Conservation (phyloP, 1,284 basidiomycete species). For the Sporisorium graminicola region DNA sequence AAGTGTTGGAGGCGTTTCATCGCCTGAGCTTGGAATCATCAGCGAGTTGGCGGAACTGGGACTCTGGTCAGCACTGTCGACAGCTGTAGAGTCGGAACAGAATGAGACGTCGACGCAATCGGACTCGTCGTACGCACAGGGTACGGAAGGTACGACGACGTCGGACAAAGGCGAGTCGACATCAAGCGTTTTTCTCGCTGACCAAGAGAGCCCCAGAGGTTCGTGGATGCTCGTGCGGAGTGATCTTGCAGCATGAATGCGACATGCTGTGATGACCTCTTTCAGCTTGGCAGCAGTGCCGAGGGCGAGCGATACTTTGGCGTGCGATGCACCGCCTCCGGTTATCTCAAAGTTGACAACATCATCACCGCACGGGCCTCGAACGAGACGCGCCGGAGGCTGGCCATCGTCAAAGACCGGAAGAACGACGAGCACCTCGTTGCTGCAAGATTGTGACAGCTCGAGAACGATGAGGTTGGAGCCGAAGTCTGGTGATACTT, state of each 20-base stretch:
- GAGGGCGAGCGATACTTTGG: constrained; percentile 24
- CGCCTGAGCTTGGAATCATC: not conserved
- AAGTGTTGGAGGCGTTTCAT: not conserved
- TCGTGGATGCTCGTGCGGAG: constrained; percentile 28
- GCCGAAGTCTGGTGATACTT: constrained; percentile 32
- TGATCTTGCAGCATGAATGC: constrained; percentile 19
- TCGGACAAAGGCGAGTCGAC: constrained; percentile 17
- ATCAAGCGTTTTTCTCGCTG: constrained; percentile 25
- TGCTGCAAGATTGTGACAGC: constrained; percentile 15
- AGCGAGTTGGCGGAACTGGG: constrained; percentile 19
- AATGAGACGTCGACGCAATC: constrained; percentile 29
- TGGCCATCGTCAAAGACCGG: constrained; percentile 20
- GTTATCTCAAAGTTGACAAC: constrained; percentile 12
- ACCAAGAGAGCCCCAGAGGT: constrained; percentile 37
- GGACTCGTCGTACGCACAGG: constrained; percentile 13
- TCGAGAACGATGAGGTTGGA: constrained; percentile 27
- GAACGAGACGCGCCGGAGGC: constrained; percentile 14
- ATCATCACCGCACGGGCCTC: constrained; percentile 8
- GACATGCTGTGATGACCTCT: constrained; percentile 26
- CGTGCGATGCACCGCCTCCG: not conserved
- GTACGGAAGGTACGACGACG: constrained; percentile 1
- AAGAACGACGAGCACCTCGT: constrained; percentile 28
- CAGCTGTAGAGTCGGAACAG: constrained; percentile 35
- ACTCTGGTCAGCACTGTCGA: constrained; percentile 11
- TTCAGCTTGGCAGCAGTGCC: constrained; percentile 17